Evolutionary conservation across 352 stramenopile genomes (phyloP), one percentile per base, ranked within the genome.

Genomic region (Globisporangium canariense): DNA sequence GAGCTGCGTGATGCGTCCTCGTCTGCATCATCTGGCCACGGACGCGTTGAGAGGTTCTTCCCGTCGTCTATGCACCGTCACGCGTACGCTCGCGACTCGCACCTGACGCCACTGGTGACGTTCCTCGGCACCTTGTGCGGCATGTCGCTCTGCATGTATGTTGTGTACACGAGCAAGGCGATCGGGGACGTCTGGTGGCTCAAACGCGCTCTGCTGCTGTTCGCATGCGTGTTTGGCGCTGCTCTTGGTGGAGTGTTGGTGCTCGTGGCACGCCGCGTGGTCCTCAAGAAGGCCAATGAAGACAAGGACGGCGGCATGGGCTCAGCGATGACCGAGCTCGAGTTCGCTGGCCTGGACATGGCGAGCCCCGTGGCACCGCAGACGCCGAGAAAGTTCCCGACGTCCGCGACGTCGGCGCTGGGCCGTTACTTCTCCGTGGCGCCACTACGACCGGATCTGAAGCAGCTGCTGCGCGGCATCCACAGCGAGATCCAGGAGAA

Each of bases 401-500:
- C 64, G 2, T 56, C 66, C 34, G 61, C 70, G 25, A 59, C 78
- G 34, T 77, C 71, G 1, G 47, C 71, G 36, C 68, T 82, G 30
- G 51, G 60, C 32, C 68, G 67, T 4, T 67, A 62, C 50, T 85
- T 87, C 52, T 50, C 72, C 22, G 64, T 87, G 3, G 70, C 74
- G 38, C 70, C 68, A 25, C 40, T 74, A n/a, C 76, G 78, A 22
- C 78, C 78, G 13, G 74, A 87, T 11, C 67, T 85, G 20, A 41
- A 47, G 32, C 64, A 67, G 14, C 58, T 69, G 30, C 49, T 87
- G 41, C 60, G 57, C 43, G 55, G 66, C 7, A 68, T 82, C 34
- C 76, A 85, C 50, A 65, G 66, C 56, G 76, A 87, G 52, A 80
- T 87, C 56, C 72, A 74, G 14, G 74, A 87, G 58, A 75, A 76